Evolutionary conservation across 768 basidiomycete genomes (phyloP).

Genomic region (Melanogaster broomeanus): DNA sequence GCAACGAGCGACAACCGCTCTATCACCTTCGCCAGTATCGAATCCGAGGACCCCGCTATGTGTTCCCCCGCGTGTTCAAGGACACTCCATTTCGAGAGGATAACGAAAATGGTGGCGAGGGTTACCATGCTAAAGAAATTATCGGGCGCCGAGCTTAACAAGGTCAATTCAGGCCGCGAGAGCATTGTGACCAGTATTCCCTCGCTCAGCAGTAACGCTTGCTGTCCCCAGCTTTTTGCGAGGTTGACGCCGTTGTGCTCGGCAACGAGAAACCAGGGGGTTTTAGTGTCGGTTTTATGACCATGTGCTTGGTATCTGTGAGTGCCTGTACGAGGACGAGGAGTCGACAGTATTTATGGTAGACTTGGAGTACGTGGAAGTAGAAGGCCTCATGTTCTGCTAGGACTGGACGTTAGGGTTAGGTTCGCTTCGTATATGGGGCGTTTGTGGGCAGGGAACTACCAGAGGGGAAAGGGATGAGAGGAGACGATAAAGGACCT

Average conservation of each 20-base stretch:
- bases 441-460: background rate
- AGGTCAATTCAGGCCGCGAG: slow-evolving; percentile 31
- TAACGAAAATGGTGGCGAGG: slow-evolving; percentile 44
- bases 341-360: slow-evolving; percentile 43
- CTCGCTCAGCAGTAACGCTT: slow-evolving; percentile 40
- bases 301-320: slow-evolving; percentile 23
- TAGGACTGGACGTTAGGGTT: slow-evolving; percentile 37
- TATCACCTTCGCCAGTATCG: slow-evolving; percentile 36
- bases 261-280: slow-evolving; percentile 34
- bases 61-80: slow-evolving; percentile 35
- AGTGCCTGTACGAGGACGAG: slow-evolving; percentile 39
- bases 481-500: slow-evolving; percentile 9
- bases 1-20: slow-evolving; percentile 37
- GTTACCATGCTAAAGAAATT: slow-evolving; percentile 42
- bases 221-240: slow-evolving; percentile 38
- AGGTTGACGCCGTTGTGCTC: slow-evolving; percentile 37
- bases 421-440: slow-evolving; percentile 11
- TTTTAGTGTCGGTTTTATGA: slow-evolving; percentile 15
- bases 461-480: background rate
- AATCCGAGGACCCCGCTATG: slow-evolving; percentile 40
- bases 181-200: slow-evolving; percentile 37
- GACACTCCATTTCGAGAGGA: slow-evolving; percentile 44
- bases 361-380: slow-evolving; percentile 41
- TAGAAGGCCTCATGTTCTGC: slow-evolving; percentile 44
- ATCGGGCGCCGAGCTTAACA: slow-evolving; percentile 45